phyloP scores from a whole-genome alignment of 2,329 filamentous ascomycete genomes.

The Zalaria obscura region DNA sequence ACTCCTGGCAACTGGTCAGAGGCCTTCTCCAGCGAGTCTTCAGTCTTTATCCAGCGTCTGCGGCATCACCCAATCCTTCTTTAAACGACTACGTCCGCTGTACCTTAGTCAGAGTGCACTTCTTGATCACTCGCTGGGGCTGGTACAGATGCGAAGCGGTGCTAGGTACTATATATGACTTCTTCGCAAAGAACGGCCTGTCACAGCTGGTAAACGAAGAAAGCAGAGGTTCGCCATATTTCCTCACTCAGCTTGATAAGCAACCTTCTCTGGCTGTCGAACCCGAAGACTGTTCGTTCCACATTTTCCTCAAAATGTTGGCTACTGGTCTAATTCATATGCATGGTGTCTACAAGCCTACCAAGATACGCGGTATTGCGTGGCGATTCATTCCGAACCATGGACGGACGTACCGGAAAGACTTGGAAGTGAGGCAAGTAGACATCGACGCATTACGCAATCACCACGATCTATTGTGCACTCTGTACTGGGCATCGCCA shows the following conservation, averaged over 20 bases:
- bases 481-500: constrained; percentile 44
- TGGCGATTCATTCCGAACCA: constrained; percentile 47
- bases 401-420: constrained; percentile 45
- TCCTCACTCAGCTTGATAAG: constrained; percentile 36
- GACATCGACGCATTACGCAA: constrained; percentile 45
- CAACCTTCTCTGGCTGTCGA: constrained; percentile 29
- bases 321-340: constrained; percentile 35
- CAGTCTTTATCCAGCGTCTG: constrained; percentile 29
- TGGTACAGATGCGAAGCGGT: constrained; percentile 42
- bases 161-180: constrained; percentile 42
- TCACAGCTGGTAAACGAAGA: constrained; percentile 38
- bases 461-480: constrained; percentile 46
- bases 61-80: constrained; percentile 23
- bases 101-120: constrained; percentile 37
- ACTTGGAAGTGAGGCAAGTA: constrained; percentile 35
- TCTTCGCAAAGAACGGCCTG: constrained; percentile 42
- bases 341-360: constrained; percentile 31
- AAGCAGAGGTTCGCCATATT: constrained; percentile 35
- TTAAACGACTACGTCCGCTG: constrained; percentile 41
- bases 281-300: constrained; percentile 39
- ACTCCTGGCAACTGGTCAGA: constrained; percentile 38
- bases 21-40: constrained; percentile 33
- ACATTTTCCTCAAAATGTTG: constrained; percentile 44
- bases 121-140: constrained; percentile 39
- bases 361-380: constrained; percentile 40